Evolutionary conservation across 2,329 filamentous ascomycete genomes (phyloP).

Genomic region (Dothiorella sarmentorum): DNA sequence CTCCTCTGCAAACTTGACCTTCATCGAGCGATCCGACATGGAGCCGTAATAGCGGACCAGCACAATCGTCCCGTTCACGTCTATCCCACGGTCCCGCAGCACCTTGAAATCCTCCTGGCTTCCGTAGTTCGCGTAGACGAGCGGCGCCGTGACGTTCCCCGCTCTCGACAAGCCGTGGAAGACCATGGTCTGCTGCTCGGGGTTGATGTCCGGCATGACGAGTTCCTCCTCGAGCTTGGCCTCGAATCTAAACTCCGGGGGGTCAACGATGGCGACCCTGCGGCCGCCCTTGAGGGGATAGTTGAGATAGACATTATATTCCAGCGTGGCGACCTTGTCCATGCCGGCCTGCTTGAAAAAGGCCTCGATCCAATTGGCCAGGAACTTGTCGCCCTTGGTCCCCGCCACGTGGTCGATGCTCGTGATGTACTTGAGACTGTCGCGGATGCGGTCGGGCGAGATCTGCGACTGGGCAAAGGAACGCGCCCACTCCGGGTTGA

Average conservation of each 20-base stretch:
- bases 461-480: slow-evolving; percentile 70
- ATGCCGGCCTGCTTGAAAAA: slow-evolving; percentile 70
- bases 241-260: slow-evolving; percentile 67
- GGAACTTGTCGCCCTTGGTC: slow-evolving; percentile 85
- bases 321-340: slow-evolving; percentile 71
- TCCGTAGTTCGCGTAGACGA: slow-evolving; percentile 92
- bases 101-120: slow-evolving; percentile 76
- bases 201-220: slow-evolving; percentile 47
- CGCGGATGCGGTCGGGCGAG: slow-evolving; percentile 59
- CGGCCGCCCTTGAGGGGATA: slow-evolving; percentile 78
- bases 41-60: slow-evolving; percentile 78
- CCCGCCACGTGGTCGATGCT: slow-evolving; percentile 87
- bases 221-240: slow-evolving; percentile 80
- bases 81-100: slow-evolving; percentile 67
- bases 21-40: slow-evolving; percentile 69
- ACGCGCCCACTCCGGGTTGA: slow-evolving; percentile 79
- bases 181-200: slow-evolving; percentile 61
- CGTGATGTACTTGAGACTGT: slow-evolving; percentile 73
- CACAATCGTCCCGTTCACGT: slow-evolving; percentile 75
- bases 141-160: slow-evolving; percentile 78
- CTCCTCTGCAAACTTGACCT: slow-evolving; percentile 84
- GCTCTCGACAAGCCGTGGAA: slow-evolving; percentile 89
- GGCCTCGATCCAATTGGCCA: slow-evolving; percentile 79
- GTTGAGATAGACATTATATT: slow-evolving; percentile 79
- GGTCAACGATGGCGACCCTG: slow-evolving; percentile 74